Conservation (phyloP, 139 green algal genomes). For the Yamagishiella unicocca region DNA sequence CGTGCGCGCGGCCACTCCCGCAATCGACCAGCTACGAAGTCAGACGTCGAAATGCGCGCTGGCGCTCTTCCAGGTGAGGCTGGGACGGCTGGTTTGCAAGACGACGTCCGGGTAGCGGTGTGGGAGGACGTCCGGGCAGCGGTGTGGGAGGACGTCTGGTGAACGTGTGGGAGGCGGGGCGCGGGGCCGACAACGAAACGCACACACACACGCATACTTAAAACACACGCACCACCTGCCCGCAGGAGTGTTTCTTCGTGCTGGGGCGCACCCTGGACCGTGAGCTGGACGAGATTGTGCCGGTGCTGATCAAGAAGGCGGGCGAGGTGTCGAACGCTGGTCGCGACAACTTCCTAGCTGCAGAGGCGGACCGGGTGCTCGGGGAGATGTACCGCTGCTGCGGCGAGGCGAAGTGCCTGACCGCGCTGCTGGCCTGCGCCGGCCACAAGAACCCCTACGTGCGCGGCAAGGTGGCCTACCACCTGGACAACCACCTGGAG, state of each 20-base stretch:
- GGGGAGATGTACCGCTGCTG: conserved; percentile 65
- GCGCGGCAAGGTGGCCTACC: conserved; percentile 68
- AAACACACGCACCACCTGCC: background rate
- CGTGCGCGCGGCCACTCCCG: conserved; percentile 70
- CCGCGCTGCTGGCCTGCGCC: conserved; percentile 64
- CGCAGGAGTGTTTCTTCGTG: conserved; percentile 72
- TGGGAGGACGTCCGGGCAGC: background rate
- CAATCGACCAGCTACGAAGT: conserved; percentile 80
- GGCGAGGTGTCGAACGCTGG: conserved; percentile 81
- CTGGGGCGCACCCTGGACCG: conserved; percentile 71
- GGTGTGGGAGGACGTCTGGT: background rate
- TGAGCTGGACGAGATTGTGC: conserved; percentile 85
- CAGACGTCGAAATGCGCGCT: conserved; percentile 75
- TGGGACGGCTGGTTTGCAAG: background rate
- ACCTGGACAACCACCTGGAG: conserved; percentile 73
- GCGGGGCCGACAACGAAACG: background rate
- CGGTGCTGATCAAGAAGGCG: conserved; percentile 84
- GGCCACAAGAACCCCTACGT: conserved; percentile 68
- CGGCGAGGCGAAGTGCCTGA: conserved; percentile 53
- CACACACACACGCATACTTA: background rate
- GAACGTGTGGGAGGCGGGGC: background rate
- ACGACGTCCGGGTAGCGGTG: background rate
- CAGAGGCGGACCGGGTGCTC: conserved; percentile 80
- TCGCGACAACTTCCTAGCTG: conserved; percentile 86
- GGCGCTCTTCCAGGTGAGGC: conserved; percentile 74